These are phyloP conservation scores for Colletotrichum nymphaeae DNA, from an alignment of 2,329 filamentous ascomycete genomes.

Conservation along the genomic window DNA sequence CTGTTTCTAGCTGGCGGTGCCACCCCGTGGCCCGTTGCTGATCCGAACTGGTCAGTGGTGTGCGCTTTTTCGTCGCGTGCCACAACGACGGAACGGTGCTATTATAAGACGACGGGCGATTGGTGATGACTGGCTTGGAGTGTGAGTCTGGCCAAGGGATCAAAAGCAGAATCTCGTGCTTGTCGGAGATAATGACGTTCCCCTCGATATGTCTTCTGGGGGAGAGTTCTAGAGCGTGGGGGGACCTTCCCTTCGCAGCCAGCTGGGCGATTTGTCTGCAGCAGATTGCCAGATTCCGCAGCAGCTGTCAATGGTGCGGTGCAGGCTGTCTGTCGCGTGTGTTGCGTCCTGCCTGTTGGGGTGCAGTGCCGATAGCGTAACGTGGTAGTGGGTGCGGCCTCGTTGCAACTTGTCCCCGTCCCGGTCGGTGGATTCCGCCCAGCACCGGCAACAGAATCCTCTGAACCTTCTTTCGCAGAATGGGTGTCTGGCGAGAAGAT, in stretches of 20 bases:
- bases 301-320: too few relatives aligned
- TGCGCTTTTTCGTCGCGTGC: not conserved
- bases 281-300: not conserved
- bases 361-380: not conserved
- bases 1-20: not conserved
- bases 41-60: not conserved
- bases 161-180: not conserved
- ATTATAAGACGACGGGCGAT: not conserved
- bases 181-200: conserved; percentile 6
- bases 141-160: not conserved
- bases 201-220: not conserved
- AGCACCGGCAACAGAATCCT: not conserved
- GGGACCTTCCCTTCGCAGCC: conserved; percentile 12
- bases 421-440: conserved; percentile 24
- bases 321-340: not conserved
- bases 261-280: not conserved
- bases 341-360: not conserved
- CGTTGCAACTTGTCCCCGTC: not conserved
- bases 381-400: conserved; percentile 4
- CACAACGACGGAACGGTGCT: not conserved
- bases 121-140: not conserved
- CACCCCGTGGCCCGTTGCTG: not conserved
- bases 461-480: not conserved
- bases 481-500: not conserved
- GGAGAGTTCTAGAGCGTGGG: not conserved